Base-by-base conservation (phyloP, 2,329 filamentous ascomycete genomes). In the Venturia effusa region DNA sequence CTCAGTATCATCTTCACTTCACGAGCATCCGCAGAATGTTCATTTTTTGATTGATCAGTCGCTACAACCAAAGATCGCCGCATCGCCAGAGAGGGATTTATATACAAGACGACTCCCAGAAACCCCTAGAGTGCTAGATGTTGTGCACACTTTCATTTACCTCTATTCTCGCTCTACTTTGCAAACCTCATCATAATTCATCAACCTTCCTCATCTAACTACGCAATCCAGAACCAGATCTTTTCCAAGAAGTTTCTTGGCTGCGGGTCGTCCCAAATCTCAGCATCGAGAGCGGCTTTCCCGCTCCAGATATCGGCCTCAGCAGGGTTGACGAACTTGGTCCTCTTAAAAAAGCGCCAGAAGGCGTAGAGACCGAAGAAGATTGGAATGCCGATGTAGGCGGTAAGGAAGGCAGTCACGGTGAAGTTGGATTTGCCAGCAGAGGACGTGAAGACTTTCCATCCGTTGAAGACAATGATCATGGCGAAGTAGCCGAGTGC, bases 321-420 rank as follows among this genome's bases (percentile, higher is more conserved):
- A 0, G 67, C 70, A 24, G 74, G 68, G 63, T 74, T 74, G 66
- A 80, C 74, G 39, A 74, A 68, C 63, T 81, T 82, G 0, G 87
- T 87, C 67, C 83, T 81, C 71, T 87, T 88, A 70, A 82, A 75
- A 41, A 86, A 72, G 72, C 90, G 90, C 83, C 86, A 90, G 57
- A 83, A 79, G 15, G 81, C 66, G 68, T 82, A 90, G 10, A 82
- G 74, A 7, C 74, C 71, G 17, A 77, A 68, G 71, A 76, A 75
- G 64, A 76, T 74, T 10, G 68, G 67, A 37, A 75, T 65, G 5
- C 78, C 79, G n/a, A 81, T 74, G 66, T 82, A 81, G 2, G 77
- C 77, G 0, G 80, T 82, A 60, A 83, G 72, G 68, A 83, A 83
- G 32, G 74, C 74, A 55, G 78, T 74, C 10, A 78, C 70, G 59